Conservation (phyloP, 306 rosid genomes). For the Trichosanthes truncata region DNA sequence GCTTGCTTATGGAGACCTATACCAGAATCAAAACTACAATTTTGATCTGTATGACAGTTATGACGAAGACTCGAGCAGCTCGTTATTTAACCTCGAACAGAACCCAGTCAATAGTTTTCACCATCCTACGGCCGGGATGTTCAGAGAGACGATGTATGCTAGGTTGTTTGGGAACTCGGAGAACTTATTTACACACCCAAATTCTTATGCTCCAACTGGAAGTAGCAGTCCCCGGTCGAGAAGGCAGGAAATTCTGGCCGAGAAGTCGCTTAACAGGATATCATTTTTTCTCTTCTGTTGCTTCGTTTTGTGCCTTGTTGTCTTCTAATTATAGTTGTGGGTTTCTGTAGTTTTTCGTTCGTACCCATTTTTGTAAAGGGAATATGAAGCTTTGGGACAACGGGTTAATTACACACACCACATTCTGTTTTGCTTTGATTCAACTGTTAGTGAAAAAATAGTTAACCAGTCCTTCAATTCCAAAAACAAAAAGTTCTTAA, state of each 20-base stretch:
- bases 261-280: conserved; percentile 63
- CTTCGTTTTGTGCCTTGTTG: conserved; percentile 55
- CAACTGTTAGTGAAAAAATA: neutral
- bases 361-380: neutral
- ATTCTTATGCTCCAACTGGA: conserved; percentile 39
- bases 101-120: conserved; percentile 25
- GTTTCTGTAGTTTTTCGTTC: neutral
- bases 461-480: neutral
- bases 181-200: conserved; percentile 31
- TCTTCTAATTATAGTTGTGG: conserved; percentile 32
- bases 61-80: conserved; percentile 33
- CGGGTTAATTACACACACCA: neutral
- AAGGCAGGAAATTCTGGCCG: conserved; percentile 70
- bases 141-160: conserved; percentile 59
- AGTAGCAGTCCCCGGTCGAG: conserved; percentile 48
- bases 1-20: conserved; percentile 61
- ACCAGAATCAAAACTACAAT: conserved; percentile 28
- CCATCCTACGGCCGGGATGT: conserved; percentile 47
- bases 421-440: neutral
- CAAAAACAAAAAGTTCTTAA: neutral
- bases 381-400: neutral
- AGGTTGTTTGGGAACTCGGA: conserved; percentile 55
- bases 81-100: conserved; percentile 32
- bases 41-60: conserved; percentile 18
- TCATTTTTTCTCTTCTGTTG: conserved; percentile 77